A percentile compares a stretch with the other conserved stretches of the same genome.
These are phyloP conservation scores for Pichia sp. DNA, from an alignment of 1,139 yeast genomes.

Conservation along the genomic window DNA sequence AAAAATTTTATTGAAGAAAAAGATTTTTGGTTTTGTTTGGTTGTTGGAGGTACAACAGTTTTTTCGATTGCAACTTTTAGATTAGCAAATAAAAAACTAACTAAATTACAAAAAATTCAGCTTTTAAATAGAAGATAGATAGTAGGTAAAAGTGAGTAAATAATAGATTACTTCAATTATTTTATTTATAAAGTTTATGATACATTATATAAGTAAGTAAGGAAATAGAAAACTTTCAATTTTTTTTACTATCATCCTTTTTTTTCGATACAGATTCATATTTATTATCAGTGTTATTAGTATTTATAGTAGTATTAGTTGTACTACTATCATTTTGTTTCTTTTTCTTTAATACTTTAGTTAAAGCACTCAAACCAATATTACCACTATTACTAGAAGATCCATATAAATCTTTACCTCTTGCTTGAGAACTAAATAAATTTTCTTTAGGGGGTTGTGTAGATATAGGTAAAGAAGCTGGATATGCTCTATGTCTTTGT, in stretches of 20 bases:
- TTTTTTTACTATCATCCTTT: neutral
- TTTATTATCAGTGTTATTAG: neutral
- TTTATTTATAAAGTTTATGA: neutral
- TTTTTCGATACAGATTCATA: neutral
- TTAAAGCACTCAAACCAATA: conserved; percentile 19
- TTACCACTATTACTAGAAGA: conserved; percentile 6
- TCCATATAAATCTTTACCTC: conserved; percentile 17
- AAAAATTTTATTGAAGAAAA: conserved; percentile 72
- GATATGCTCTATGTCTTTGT: neutral
- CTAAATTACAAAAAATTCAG: conserved; percentile 56
- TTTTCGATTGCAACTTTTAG: conserved; percentile 39
- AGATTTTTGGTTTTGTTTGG: conserved; percentile 45
- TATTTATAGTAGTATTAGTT: neutral
- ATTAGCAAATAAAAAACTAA: conserved; percentile 43
- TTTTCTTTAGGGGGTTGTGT: neutral
- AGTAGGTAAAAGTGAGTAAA: neutral
- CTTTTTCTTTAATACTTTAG: conserved; percentile 15
- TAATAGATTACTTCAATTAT: neutral
- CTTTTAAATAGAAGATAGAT: conserved; percentile 33
- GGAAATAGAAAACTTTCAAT: neutral
- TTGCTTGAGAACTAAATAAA: conserved; percentile 9
- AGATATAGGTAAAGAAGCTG: neutral
- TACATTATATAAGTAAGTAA: neutral
- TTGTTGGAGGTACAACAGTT: conserved; percentile 37
- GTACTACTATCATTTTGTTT: neutral